A percentile compares a stretch with the other conserved stretches of the same genome.
Conservation (phyloP, 2,329 filamentous ascomycete genomes). For the Amauroascus niger region DNA sequence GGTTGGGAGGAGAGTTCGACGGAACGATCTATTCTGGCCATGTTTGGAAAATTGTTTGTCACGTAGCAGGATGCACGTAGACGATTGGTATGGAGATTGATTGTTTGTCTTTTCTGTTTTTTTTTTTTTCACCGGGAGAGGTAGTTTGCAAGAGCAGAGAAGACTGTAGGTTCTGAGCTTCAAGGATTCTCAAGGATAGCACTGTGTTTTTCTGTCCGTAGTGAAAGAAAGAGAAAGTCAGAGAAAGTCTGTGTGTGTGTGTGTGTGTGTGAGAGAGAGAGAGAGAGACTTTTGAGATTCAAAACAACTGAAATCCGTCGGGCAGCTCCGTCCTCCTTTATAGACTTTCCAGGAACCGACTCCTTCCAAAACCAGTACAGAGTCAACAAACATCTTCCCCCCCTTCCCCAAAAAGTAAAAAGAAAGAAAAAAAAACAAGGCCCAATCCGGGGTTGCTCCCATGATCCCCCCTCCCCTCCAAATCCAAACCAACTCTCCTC, state of each 20-base stretch:
- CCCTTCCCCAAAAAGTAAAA: neutral
- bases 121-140: neutral
- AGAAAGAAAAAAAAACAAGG: neutral
- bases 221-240: too few species aligned
- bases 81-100: neutral
- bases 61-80: neutral
- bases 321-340: too few species aligned
- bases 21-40: slow-evolving; percentile 7
- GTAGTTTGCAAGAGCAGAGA: neutral
- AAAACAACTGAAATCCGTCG: too few species aligned
- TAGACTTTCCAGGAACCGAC: neutral
- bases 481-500: neutral
- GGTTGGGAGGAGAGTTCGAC: neutral
- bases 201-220: too few species aligned
- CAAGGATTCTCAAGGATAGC: too few species aligned
- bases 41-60: neutral
- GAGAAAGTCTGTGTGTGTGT: too few species aligned
- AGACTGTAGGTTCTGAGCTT: neutral
- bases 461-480: too few species aligned
- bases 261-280: neutral
- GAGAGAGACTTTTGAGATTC: neutral
- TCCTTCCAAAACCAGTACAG: slow-evolving; percentile 2
- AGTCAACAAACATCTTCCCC: neutral
- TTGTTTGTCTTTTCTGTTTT: too few species aligned
- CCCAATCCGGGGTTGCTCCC: neutral